Evolutionary conservation across 768 basidiomycete species (phyloP).

Genomic region (Hebeloma cylindrosporum): DNA sequence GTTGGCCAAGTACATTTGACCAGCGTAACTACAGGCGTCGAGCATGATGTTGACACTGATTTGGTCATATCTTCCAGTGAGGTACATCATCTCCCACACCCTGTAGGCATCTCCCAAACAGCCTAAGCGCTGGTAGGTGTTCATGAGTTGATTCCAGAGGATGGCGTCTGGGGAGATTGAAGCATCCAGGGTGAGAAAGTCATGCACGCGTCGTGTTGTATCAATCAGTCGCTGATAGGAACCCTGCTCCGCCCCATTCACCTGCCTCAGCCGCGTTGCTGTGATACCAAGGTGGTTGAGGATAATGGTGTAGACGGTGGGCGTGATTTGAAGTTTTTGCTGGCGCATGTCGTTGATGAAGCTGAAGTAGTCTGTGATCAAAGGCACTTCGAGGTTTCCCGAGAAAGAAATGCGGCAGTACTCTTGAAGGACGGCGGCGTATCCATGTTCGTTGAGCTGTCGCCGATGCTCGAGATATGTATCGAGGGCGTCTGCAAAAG

Average conservation of each 20-base stretch:
- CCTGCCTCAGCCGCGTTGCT: slow-evolving; percentile 34
- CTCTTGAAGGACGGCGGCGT: slow-evolving; percentile 59
- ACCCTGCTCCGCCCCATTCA: slow-evolving; percentile 11
- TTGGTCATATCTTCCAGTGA: slow-evolving; percentile 57
- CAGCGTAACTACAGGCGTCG: slow-evolving; percentile 75
- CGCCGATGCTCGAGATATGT: slow-evolving; percentile 50
- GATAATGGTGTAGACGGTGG: slow-evolving; percentile 66
- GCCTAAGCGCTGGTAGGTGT: slow-evolving; percentile 80
- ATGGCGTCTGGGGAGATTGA: slow-evolving; percentile 67
- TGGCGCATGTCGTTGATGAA: slow-evolving; percentile 81
- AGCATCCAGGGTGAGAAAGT: slow-evolving; percentile 75
- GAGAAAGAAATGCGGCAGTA: slow-evolving; percentile 60
- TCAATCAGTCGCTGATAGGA: slow-evolving; percentile 38
- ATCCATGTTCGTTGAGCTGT: slow-evolving; percentile 58
- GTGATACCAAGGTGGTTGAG: slow-evolving; percentile 53
- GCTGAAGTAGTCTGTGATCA: slow-evolving; percentile 63
- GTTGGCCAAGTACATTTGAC: slow-evolving; percentile 49
- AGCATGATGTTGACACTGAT: slow-evolving; percentile 79
- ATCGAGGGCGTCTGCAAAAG: slow-evolving; percentile 58
- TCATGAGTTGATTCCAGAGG: slow-evolving; percentile 85
- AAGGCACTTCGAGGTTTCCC: slow-evolving; percentile 38
- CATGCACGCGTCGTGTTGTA: slow-evolving; percentile 66
- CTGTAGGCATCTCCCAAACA: slow-evolving; percentile 70
- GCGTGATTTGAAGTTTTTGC: slow-evolving; percentile 56
- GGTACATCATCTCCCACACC: slow-evolving; percentile 76